Evolutionary conservation across 805 yeast genomes (phyloP), one percentile per base, ranked within the genome.

Genomic region (Yarrowia divulgata): DNA sequence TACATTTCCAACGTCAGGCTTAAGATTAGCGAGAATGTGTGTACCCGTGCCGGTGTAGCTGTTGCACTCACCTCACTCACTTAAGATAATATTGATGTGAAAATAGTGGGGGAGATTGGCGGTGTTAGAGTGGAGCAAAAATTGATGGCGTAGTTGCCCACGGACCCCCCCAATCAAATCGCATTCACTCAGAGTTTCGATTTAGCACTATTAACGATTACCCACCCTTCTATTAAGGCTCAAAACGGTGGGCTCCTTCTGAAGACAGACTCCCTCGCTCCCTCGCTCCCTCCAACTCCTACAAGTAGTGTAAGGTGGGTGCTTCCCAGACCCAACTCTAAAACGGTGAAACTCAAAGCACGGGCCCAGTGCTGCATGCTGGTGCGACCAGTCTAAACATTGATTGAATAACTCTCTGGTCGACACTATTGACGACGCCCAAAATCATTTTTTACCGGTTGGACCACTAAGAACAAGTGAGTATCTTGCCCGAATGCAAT

Each of bases 1-100:
- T 37, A 52, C 43, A 52, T 32, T n/a, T 50, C 19, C 37, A 42
- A 52, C 32, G 32, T 35, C 32, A 12, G 40, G 39, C n/a, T 35
- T 52, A 18, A 50, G 57, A 50, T 50, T 52, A 52, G 58, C 58
- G 58, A 52, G 58, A 52, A 35, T 34, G 40, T 50, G 40, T 50
- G 12, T 2, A 23, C 29, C 29, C 29, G 29, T 23, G 29, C 29
- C 29, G 29, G 29, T 23, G 2, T 23, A 23, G 29, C 29, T 23
- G 29, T 23, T 23, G 29, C 3, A 23, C 29, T 23, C 29, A 23
- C 3, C 4, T 2, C 29, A n/a, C n/a, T n/a, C n/a, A n/a, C n/a
- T n/a, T n/a, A 23, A 23, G 29, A 23, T 23, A 23, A 23, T 23
- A 23, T 23, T 23, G 29, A 23, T 23, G 29, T 23, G 29, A 23